phyloP scores from a whole-genome alignment of 768 basidiomycete genomes.

The Rhizopogon vesiculosus region DNA sequence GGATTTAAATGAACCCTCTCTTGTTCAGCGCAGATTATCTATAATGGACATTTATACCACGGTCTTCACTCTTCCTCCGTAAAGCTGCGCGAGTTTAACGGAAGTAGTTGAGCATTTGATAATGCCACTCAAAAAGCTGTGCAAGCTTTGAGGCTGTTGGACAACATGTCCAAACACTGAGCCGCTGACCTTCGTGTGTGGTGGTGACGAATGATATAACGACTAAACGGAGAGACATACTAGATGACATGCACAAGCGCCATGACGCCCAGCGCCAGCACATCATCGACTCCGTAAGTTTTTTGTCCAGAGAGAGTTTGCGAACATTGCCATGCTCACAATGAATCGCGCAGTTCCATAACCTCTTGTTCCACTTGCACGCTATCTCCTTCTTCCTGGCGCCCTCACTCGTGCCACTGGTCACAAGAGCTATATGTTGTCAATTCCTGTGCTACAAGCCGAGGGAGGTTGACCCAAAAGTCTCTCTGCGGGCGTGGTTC shows the following conservation, averaged over 20 bases:
- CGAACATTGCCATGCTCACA: conserved; percentile 8
- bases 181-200: background rate
- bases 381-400: conserved; percentile 75
- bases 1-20: background rate
- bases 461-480: conserved; percentile 57
- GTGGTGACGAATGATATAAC: background rate
- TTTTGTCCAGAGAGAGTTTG: background rate
- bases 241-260: conserved; percentile 53
- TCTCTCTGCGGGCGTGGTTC: conserved; percentile 69
- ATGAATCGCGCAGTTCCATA: conserved; percentile 49
- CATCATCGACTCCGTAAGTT: conserved; percentile 60
- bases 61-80: background rate
- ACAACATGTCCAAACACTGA: conserved; percentile 27
- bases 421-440: conserved; percentile 42
- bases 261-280: conserved; percentile 67
- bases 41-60: background rate
- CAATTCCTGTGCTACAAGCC: conserved; percentile 68
- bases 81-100: too few relatives aligned
- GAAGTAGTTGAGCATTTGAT: too few relatives aligned
- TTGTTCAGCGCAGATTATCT: background rate
- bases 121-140: background rate
- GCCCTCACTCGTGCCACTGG: conserved; percentile 44
- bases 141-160: background rate
- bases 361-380: conserved; percentile 67
- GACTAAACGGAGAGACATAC: conserved; percentile 9